Conservation (phyloP, 306 rosid species). For the Acacia confusa region DNA sequence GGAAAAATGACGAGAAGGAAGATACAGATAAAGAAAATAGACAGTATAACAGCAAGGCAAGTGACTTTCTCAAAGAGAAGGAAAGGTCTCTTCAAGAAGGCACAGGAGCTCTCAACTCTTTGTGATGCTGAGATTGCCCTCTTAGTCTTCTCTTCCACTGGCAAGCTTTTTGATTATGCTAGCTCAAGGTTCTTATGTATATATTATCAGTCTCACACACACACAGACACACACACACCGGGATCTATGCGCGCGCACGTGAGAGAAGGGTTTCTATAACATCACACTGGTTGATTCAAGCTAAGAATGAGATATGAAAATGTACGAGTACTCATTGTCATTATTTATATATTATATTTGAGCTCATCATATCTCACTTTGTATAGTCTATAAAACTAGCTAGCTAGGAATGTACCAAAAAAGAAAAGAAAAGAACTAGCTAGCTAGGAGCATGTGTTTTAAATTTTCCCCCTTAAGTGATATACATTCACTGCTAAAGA, state of each 20-base stretch:
- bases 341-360: neutral
- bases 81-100: constrained; percentile 43
- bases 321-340: neutral
- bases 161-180: constrained; percentile 42
- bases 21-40: constrained; percentile 41
- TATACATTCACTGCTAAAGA: too few relatives aligned
- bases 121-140: constrained; percentile 45
- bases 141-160: constrained; percentile 38
- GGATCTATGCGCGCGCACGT: neutral
- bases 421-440: neutral
- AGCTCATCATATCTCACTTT: neutral
- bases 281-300: neutral
- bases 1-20: constrained; percentile 39
- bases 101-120: constrained; percentile 39
- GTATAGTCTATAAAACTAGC: neutral
- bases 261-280: neutral
- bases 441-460: too few relatives aligned
- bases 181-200: constrained; percentile 33
- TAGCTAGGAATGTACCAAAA: too few relatives aligned
- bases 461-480: too few relatives aligned
- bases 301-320: neutral
- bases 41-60: constrained; percentile 39
- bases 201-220: neutral
- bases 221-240: too few relatives aligned
- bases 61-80: constrained; percentile 45